phyloP scores from a whole-genome alignment of 2,329 filamentous ascomycete species.

The Venturia aucupariae region DNA sequence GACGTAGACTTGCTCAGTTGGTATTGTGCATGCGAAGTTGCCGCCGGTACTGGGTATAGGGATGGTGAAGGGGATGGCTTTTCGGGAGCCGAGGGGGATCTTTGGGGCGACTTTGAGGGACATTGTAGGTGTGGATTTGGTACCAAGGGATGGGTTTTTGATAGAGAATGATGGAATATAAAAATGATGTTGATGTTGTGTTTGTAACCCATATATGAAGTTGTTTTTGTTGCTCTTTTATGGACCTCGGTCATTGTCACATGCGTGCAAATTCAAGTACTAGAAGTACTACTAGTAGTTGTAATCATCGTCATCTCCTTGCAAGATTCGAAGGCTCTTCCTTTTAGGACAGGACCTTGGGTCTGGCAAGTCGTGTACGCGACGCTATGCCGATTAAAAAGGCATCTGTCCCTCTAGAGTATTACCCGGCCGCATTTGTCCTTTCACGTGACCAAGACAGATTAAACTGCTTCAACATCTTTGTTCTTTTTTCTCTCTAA shows the following conservation, averaged over 20 bases:
- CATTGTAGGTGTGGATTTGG: not conserved
- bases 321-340: not conserved
- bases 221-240: not conserved
- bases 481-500: too few species aligned
- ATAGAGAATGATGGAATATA: too few species aligned
- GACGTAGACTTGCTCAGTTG: slow-evolving; percentile 53
- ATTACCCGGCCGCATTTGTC: too few species aligned
- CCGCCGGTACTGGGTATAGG: slow-evolving; percentile 13
- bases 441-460: too few species aligned
- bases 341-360: too few species aligned
- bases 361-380: too few species aligned
- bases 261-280: not conserved
- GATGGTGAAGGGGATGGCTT: slow-evolving; percentile 10
- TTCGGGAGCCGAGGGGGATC: not conserved
- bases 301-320: not conserved
- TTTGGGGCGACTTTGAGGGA: not conserved
- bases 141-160: not conserved
- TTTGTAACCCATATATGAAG: not conserved
- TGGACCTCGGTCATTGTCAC: not conserved
- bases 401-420: too few species aligned
- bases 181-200: not conserved
- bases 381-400: too few species aligned
- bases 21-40: slow-evolving; percentile 47
- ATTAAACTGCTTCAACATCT: too few species aligned
- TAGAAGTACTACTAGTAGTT: too few species aligned